Conservation (phyloP, 1,284 basidiomycete genomes). For the Hypsizygus ulmarius region DNA sequence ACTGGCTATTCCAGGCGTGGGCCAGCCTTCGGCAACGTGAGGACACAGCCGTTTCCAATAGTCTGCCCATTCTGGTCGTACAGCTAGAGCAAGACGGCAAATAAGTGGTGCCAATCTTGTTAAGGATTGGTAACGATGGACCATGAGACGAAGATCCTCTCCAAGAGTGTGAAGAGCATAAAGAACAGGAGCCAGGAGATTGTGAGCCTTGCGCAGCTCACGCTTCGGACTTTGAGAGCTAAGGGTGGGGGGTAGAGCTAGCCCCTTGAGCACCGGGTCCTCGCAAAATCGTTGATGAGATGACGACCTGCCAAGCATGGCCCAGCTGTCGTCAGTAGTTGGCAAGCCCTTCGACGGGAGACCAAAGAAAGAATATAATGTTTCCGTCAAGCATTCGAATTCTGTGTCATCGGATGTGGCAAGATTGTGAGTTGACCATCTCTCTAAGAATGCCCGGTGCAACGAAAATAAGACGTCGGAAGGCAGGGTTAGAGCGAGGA, state of each 20-base stretch:
- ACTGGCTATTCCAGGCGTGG: constrained; percentile 45
- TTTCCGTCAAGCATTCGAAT: constrained; percentile 52
- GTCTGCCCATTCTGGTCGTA: constrained; percentile 82
- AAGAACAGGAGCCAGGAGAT: constrained; percentile 50
- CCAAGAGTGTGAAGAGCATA: constrained; percentile 76
- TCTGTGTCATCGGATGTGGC: constrained; percentile 45
- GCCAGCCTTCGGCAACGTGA: constrained; percentile 55
- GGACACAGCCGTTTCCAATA: constrained; percentile 83
- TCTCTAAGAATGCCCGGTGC: constrained; percentile 54
- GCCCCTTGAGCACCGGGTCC: constrained; percentile 50
- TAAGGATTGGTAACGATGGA: constrained; percentile 55
- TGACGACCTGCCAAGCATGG: constrained; percentile 30
- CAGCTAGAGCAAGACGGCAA: constrained; percentile 60
- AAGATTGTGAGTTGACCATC: constrained; percentile 48
- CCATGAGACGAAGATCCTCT: constrained; percentile 61
- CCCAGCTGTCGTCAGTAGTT: constrained; percentile 30
- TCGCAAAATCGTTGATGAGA: constrained; percentile 50
- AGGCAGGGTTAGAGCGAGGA: constrained; percentile 60
- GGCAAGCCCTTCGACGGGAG: constrained; percentile 30
- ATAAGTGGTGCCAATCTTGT: constrained; percentile 62
- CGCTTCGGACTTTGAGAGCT: constrained; percentile 23
- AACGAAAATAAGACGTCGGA: constrained; percentile 52
- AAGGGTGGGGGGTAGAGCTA: constrained; percentile 40
- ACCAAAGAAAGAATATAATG: constrained; percentile 51
- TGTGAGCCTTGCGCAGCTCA: constrained; percentile 33